Conservation (phyloP, 257 asterid species). For the Solanum arcanum region DNA sequence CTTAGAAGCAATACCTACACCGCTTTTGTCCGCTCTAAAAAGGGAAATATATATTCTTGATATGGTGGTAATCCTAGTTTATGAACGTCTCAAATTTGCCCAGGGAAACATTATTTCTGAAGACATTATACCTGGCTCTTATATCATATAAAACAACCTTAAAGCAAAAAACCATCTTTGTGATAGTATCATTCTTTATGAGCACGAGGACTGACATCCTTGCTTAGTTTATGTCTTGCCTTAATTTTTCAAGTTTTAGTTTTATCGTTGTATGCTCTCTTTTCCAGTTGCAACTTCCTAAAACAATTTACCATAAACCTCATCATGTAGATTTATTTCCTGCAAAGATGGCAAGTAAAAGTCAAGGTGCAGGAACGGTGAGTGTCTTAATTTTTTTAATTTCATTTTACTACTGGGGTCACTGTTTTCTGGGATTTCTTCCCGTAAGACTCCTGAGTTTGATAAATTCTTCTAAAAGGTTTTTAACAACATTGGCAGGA, state of each 20-base stretch:
- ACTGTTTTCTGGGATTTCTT: neutral
- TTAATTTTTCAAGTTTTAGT: neutral
- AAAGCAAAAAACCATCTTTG: neutral
- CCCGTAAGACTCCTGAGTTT: neutral
- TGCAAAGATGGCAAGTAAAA: conserved; percentile 50
- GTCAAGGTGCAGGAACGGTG: conserved; percentile 44
- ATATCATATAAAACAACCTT: neutral
- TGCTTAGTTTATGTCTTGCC: neutral
- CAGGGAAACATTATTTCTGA: neutral
- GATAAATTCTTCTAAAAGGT: neutral
- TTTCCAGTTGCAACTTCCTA: neutral
- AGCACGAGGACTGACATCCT: neutral
- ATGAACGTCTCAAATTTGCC: neutral
- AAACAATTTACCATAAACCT: conserved; percentile 4
- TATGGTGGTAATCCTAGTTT: neutral
- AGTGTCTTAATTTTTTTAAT: neutral
- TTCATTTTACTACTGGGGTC: neutral
- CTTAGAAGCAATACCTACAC: neutral
- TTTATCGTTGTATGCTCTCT: neutral
- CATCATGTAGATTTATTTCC: conserved; percentile 21
- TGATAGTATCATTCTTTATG: neutral
- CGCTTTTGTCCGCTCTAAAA: neutral
- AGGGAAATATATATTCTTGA: neutral
- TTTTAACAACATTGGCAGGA: conserved; percentile 38
- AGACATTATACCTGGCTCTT: neutral